phyloP scores from a whole-genome alignment of 2,329 filamentous ascomycete genomes.

The Ophiognomonia clavigignenti-juglandacearum region DNA sequence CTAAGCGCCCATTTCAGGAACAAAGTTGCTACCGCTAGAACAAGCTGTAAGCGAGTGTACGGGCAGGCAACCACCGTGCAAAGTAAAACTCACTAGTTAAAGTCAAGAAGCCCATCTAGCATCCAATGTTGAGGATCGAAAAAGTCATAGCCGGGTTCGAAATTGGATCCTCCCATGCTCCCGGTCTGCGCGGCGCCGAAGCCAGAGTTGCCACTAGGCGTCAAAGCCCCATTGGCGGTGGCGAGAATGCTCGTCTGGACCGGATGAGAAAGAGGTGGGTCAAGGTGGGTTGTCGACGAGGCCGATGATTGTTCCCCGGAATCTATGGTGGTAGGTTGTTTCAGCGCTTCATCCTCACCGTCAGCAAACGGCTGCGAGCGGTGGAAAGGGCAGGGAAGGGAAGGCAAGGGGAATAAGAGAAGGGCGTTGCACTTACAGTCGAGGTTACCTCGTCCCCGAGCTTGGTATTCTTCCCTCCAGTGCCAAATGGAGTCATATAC shows the following conservation, averaged over 20 bases:
- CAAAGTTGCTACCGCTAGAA: conserved; percentile 6
- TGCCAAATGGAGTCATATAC: conserved; percentile 83
- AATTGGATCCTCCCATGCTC: conserved; percentile 48
- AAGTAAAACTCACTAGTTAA: conserved; percentile 51
- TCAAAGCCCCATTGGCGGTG: conserved; percentile 46
- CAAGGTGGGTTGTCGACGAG: conserved; percentile 61
- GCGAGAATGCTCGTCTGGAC: conserved; percentile 45
- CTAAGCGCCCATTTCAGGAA: conserved; percentile 35
- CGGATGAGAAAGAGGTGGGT: conserved; percentile 50
- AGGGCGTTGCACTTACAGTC: conserved; percentile 53
- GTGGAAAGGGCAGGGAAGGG: conserved; percentile 8
- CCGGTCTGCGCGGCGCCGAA: conserved; percentile 39
- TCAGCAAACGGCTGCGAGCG: conserved; percentile 12
- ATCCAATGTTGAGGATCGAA: conserved; percentile 95
- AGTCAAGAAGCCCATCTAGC: conserved; percentile 77
- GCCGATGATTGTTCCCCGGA: conserved; percentile 69
- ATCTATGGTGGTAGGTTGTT: conserved; percentile 83
- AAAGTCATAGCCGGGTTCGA: conserved; percentile 68
- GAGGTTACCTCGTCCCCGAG: conserved; percentile 62
- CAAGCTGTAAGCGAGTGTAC: too few relatives aligned
- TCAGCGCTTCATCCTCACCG: conserved; percentile 52
- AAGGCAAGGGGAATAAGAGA: too few relatives aligned
- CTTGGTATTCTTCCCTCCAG: conserved; percentile 76
- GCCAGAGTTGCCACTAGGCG: conserved; percentile 42
- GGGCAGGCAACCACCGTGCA: conserved; percentile 21